Evolutionary conservation across 2,329 filamentous ascomycete species (phyloP).

Genomic region (Colletotrichum eleusines): DNA sequence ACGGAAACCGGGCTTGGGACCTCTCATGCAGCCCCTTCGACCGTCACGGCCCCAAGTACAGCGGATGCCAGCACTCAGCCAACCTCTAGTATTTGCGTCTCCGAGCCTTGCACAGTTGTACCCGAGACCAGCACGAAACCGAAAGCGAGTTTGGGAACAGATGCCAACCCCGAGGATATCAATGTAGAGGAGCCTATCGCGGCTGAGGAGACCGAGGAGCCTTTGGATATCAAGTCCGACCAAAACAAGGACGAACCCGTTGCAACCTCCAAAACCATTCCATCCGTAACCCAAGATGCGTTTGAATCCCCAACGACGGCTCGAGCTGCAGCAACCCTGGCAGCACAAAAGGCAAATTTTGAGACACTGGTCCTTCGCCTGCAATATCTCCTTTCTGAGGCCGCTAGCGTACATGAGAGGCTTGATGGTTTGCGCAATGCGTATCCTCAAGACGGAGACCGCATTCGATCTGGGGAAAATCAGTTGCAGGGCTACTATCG

Average conservation of each 20-base stretch:
- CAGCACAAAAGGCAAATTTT: slow-evolving; percentile 51
- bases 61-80: neutral
- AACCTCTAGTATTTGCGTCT: neutral
- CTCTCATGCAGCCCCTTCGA: slow-evolving; percentile 13
- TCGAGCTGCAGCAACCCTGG: slow-evolving; percentile 43
- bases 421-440: slow-evolving; percentile 47
- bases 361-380: slow-evolving; percentile 52
- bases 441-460: slow-evolving; percentile 39
- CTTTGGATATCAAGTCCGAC: slow-evolving; percentile 14
- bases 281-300: slow-evolving; percentile 37
- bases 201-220: slow-evolving; percentile 48
- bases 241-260: slow-evolving; percentile 11
- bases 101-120: neutral
- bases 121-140: neutral
- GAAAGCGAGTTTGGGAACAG: slow-evolving; percentile 11
- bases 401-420: slow-evolving; percentile 48
- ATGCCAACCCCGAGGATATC: slow-evolving; percentile 60
- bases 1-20: neutral
- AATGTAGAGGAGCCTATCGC: slow-evolving; percentile 57
- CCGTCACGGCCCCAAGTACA: neutral
- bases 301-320: slow-evolving; percentile 16
- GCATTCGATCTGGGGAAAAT: slow-evolving; percentile 46
- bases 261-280: neutral
- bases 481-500: slow-evolving; percentile 48
- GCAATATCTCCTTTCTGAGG: slow-evolving; percentile 48